Conservation (phyloP, 768 basidiomycete species). For the Leccinum disarticulatum region DNA sequence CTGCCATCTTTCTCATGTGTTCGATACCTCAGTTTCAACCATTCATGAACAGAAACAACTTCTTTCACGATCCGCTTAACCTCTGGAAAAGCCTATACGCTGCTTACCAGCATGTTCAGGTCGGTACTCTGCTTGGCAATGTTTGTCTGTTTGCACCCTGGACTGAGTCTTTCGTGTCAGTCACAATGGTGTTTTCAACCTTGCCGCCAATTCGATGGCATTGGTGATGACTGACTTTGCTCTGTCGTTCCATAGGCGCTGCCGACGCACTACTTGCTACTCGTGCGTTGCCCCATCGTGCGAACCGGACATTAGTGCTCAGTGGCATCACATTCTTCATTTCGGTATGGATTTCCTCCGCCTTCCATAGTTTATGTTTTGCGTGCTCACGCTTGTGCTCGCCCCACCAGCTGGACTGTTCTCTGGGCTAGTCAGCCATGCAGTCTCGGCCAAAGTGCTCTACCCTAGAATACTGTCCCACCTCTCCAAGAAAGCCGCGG, state of each 20-base stretch:
- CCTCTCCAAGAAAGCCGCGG: slow-evolving; percentile 38
- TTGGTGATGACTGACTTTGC: slow-evolving; percentile 41
- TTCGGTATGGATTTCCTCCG: slow-evolving; percentile 38
- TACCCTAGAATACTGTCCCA: slow-evolving; percentile 70
- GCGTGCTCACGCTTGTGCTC: neutral
- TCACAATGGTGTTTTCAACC: slow-evolving; percentile 68
- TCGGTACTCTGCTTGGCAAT: slow-evolving; percentile 24
- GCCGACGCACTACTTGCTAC: slow-evolving; percentile 54
- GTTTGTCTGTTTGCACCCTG: no score
- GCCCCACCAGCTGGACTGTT: slow-evolving; percentile 68
- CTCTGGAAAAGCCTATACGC: slow-evolving; percentile 71
- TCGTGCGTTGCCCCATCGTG: slow-evolving; percentile 37
- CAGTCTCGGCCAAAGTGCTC: slow-evolving; percentile 62
- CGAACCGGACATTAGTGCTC: slow-evolving; percentile 62
- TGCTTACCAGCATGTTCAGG: slow-evolving; percentile 85
- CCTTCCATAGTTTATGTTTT: neutral
- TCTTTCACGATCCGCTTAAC: slow-evolving; percentile 71
- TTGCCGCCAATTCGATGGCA: slow-evolving; percentile 76
- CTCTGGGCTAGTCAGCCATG: slow-evolving; percentile 74
- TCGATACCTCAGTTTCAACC: slow-evolving; percentile 61
- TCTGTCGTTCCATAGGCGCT: slow-evolving; percentile 43
- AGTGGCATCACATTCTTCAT: slow-evolving; percentile 33
- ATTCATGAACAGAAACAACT: slow-evolving; percentile 60
- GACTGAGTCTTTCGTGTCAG: slow-evolving; percentile 36
- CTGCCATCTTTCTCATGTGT: slow-evolving; percentile 75